Conservation (phyloP, 2,329 filamentous ascomycete genomes). For the Macrophomina pseudophaseolina region DNA sequence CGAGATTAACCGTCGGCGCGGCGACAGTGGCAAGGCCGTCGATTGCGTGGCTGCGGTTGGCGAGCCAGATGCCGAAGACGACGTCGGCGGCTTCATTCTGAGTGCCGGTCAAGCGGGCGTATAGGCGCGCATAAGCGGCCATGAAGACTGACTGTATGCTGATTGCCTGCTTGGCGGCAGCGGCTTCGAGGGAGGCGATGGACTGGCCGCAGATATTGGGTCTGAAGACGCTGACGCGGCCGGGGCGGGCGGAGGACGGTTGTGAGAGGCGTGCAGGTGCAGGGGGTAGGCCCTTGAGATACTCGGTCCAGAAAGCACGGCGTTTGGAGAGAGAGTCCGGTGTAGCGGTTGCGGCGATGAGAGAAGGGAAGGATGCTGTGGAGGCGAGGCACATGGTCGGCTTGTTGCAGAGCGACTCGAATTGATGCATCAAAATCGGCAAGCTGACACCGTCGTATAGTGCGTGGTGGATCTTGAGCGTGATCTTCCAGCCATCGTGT, state of each 20-base stretch:
- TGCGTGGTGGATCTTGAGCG: conserved; percentile 75
- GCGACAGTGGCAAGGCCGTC: conserved; percentile 56
- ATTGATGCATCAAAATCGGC: conserved; percentile 62
- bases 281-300: conserved; percentile 41
- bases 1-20: conserved; percentile 78
- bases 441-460: conserved; percentile 88
- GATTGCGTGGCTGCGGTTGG: conserved; percentile 68
- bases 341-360: conserved; percentile 18
- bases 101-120: conserved; percentile 42
- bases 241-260: conserved; percentile 28
- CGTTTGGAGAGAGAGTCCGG: conserved; percentile 33
- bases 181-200: conserved; percentile 42
- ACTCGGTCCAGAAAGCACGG: conserved; percentile 57
- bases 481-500: conserved; percentile 41
- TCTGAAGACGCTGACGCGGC: conserved; percentile 54
- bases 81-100: conserved; percentile 46
- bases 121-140: conserved; percentile 67
- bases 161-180: conserved; percentile 60
- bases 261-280: background rate
- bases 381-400: background rate
- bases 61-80: conserved; percentile 80
- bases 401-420: conserved; percentile 52
- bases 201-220: conserved; percentile 50
- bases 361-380: background rate
- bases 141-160: conserved; percentile 78